Evolutionary conservation across 495 filamentous ascomycete genomes (phyloP), one percentile per base, ranked within the genome.

Genomic region (Aspergillus biplanus): DNA sequence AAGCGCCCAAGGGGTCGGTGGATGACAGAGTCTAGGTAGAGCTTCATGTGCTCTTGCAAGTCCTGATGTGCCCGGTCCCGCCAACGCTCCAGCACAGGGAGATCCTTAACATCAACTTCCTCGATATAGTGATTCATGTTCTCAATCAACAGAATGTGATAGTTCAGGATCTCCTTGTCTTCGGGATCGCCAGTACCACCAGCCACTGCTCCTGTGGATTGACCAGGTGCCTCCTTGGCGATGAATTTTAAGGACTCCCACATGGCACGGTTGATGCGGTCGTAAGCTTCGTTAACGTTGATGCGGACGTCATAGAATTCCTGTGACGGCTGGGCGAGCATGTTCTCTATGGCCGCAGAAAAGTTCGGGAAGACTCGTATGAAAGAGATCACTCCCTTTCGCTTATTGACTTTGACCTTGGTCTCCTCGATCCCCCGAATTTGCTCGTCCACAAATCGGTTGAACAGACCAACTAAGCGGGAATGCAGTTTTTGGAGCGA

Each of bases 351-450:
- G 2, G 90, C 87, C 3, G 83, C 73, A 13, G 86, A 88, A 77
- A 97, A 97, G 64, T 90, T 82, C 0, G 94, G 94, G 80, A 98
- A 97, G 44, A 92, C 89, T 52, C 92, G 88, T 78, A 97, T 92
- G 74, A 98, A 97, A 8, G 86, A 87, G 67, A 97, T 97, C 64
- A 98, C 92, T 13, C 94, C 94, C 76, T 96, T 97, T 62, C 94
- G 88, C 81, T 97, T 98, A 80, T 97, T 97, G 76, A 97, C 91
- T 76, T 97, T 97, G 67, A 98, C 94, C 75, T 97, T 97, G n/a
- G 93, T 97, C 59, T 98, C 94, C 75, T 98, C 94, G 64, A 98
- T 97, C 33, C 92, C 93, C 32, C 91, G 90, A 48, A 97, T 89
- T 68, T 98, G 94, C 63, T 97, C 92, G 71, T 98, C 95, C 32